A percentile compares a stretch with the other conserved stretches of the same genome.
Evolutionary conservation across 306 rosid genomes (phyloP).

Genomic region (Ochetophila trinervis): DNA sequence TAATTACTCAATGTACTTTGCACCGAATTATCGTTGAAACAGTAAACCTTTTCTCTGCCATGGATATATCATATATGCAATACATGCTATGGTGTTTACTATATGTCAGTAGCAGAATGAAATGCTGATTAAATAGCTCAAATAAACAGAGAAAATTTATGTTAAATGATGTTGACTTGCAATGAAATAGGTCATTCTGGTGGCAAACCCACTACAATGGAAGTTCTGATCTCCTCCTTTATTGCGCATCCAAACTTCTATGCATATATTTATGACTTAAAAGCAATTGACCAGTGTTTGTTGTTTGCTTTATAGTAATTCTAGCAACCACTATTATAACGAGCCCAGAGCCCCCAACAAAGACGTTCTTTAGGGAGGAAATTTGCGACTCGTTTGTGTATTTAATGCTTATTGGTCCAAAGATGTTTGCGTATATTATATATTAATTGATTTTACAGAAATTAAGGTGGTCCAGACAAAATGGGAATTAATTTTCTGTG

Average conservation of each 20-base stretch:
- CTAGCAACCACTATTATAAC: background rate
- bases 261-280: constrained; percentile 9
- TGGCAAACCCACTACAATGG: too few relatives aligned
- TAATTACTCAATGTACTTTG: background rate
- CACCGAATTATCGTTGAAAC: background rate
- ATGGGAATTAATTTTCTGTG: constrained; percentile 6
- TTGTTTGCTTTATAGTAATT: background rate
- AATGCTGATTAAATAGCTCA: too few relatives aligned
- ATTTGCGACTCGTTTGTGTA: background rate
- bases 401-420: background rate
- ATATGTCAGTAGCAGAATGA: too few relatives aligned
- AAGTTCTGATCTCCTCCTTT: background rate
- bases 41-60: background rate
- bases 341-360: background rate
- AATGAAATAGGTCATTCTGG: background rate
- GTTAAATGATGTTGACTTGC: constrained; percentile 14
- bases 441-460: background rate
- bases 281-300: constrained; percentile 5
- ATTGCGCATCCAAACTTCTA: constrained; percentile 10
- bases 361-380: background rate
- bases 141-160: too few relatives aligned
- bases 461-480: constrained; percentile 1
- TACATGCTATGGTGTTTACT: too few relatives aligned
- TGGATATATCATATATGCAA: too few relatives aligned
- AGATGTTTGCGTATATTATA: too few relatives aligned